phyloP scores from a whole-genome alignment of 805 yeast genomes.

The Candida argentea region DNA sequence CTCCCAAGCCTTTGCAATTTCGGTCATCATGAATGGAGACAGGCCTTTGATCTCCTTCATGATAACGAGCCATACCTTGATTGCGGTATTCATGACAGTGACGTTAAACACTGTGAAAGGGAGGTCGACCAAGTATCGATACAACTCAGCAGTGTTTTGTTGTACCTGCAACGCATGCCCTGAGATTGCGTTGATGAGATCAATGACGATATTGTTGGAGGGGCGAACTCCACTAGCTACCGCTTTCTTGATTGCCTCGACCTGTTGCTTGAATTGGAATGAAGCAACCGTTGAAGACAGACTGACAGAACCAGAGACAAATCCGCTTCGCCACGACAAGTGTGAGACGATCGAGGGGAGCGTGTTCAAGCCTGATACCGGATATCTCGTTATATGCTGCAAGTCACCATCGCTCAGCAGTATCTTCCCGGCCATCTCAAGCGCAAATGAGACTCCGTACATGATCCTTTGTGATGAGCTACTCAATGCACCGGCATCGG shows the following conservation, averaged over 20 bases:
- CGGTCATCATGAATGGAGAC: slow-evolving; percentile 53
- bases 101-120: slow-evolving; percentile 65
- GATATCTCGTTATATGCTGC: slow-evolving; percentile 33
- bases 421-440: slow-evolving; percentile 74
- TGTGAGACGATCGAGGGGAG: slow-evolving; percentile 69
- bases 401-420: slow-evolving; percentile 60
- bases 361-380: slow-evolving; percentile 38
- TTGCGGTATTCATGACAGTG: slow-evolving; percentile 50
- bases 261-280: slow-evolving; percentile 17
- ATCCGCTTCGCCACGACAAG: slow-evolving; percentile 56
- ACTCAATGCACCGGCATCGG: slow-evolving; percentile 18
- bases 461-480: slow-evolving; percentile 42
- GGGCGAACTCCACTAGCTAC: slow-evolving; percentile 3
- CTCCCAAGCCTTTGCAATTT: slow-evolving; percentile 63
- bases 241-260: slow-evolving; percentile 8
- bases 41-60: slow-evolving; percentile 55
- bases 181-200: slow-evolving; percentile 36
- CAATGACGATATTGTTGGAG: slow-evolving; percentile 20
- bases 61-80: slow-evolving; percentile 72
- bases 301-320: slow-evolving; percentile 20
- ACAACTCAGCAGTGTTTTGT: slow-evolving; percentile 34
- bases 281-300: slow-evolving; percentile 20
- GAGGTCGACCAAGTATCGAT: slow-evolving; percentile 45
- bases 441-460: slow-evolving; percentile 82
- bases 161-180: slow-evolving; percentile 25